Base-by-base conservation (phyloP, 805 yeast genomes). In the Barnettozyma californica region DNA sequence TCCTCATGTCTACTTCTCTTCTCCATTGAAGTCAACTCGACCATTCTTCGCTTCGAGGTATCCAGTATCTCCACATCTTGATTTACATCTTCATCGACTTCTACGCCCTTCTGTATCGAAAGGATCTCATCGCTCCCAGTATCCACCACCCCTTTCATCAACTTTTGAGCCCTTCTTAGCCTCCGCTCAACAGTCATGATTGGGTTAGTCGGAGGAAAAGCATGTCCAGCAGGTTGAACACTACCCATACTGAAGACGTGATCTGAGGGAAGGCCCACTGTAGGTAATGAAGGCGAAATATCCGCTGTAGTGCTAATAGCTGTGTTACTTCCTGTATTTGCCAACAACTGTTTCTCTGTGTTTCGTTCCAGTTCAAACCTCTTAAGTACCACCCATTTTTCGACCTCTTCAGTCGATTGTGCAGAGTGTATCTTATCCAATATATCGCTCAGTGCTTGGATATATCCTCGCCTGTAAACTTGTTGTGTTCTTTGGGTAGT, bases 361-460 rank as follows among this genome's bases (percentile, higher is more conserved):
- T 26, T 50, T 36, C 59, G 57, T 27, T 56, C 57, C 14, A 74
- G 59, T 53, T 78, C 82, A 3, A 75, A 70, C 45, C 74, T 65
- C 56, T 69, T 75, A 23, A 73, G 67, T 16, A 76, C 61, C 1
- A 73, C 75, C 83, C 83, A 78, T 53, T 75, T 72, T 52, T 76
- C 80, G 8, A 77, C 62, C 54, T 78, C 81, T 10, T 38, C 43
- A 18, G 38, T 19, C 2, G 43, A 29, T 7, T 14, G 10, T 13
- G 16, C 16, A 23, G 33, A 11, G 20, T 39, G 21, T 2, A 44
- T 2, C 14, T 41, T 47, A 14, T 63, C 65, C 8, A 78, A 56
- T 21, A 83, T 53, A 52, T 84, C 89, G 50, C 81, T 77, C 2
- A 84, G 52, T 55, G 87, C 81, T 29, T 77, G 78, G 39, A 81